phyloP scores from a whole-genome alignment of 371 early-diverging fungal species.

The Nematocida minor region DNA sequence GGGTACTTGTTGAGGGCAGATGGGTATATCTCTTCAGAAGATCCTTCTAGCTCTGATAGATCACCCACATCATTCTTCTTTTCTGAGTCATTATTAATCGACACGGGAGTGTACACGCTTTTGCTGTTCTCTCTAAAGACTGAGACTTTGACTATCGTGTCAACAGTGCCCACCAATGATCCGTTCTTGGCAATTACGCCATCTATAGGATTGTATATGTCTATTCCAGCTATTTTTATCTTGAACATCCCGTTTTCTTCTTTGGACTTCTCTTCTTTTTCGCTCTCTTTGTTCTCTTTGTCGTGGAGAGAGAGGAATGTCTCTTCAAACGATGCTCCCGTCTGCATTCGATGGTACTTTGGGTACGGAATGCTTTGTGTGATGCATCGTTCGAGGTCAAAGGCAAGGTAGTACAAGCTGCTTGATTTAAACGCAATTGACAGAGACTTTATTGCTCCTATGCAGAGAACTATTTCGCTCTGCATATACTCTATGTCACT shows the following conservation, averaged over 20 bases:
- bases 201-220: conserved; percentile 23
- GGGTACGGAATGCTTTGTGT: conserved; percentile 59
- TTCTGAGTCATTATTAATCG: not conserved
- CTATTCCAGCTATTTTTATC: conserved; percentile 7
- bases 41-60: not conserved
- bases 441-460: not conserved
- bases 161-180: not conserved
- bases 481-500: conserved; percentile 6
- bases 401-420: not conserved
- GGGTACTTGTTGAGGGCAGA: conserved; percentile 18
- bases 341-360: conserved; percentile 59
- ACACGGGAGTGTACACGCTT: not conserved
- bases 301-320: conserved; percentile 42
- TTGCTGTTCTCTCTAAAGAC: not conserved
- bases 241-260: conserved; percentile 25
- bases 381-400: conserved; percentile 57
- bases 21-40: not conserved
- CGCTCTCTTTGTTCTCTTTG: conserved; percentile 33
- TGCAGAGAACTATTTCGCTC: not conserved
- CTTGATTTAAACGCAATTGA: not conserved
- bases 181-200: not conserved
- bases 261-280: conserved; percentile 13
- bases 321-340: conserved; percentile 49
- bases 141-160: not conserved
- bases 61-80: not conserved